Base-by-base conservation (phyloP, 495 filamentous ascomycete genomes). In the Wilcoxina mikolae region DNA sequence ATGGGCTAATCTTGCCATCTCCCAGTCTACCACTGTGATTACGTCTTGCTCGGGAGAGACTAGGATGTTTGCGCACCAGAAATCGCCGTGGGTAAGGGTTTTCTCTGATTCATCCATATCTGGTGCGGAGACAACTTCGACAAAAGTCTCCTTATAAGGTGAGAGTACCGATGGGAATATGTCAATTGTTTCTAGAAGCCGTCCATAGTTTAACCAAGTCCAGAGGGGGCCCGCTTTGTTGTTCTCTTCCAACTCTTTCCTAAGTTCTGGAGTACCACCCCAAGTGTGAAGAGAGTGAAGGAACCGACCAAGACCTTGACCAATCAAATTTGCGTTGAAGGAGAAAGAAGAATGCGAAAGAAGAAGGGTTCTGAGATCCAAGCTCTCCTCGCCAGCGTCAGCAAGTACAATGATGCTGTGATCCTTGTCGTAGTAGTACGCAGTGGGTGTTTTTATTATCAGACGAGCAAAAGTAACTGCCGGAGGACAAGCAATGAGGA, bases 11-110 rank as follows among this genome's bases (percentile, higher is more conserved):
- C 45, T 25, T 9, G 20, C 24, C 23, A 49, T 26, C 45, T 49
- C 45, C 45, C 45, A 49, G 24, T 49, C 45, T 10, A 49, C 15
- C 11, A 49, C 24, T 5, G 27, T 31, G 20, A 31, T 23, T 12
- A 12, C 24, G 20, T 18, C 20, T 31, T 31, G 24, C 22, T 17
- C 33, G 33, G 33, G 9, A 38, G 9, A 9, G 11, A 28, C 20
- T 9, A 49, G 45, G 5, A 49, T 18, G 22, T 49, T 49, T 7
- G 20, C 45, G 45, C 23, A 31, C 45, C 45, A 49, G 24, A 49
- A 49, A 18, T 49, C 45, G 12, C 45, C 45, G 24, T 49, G 45
- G 11, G 27, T 9, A 5, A 49, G 5, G 5, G 45, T 49, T 23
- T n/a, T 17, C 9, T 38, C 42, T 5, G n/a, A n/a, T n/a, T 31